A percentile compares a stretch with the other conserved stretches of the same genome.
These are phyloP conservation scores for Fusarium acutatum DNA, from an alignment of 2,329 filamentous ascomycete genomes.

Conservation along the genomic window DNA sequence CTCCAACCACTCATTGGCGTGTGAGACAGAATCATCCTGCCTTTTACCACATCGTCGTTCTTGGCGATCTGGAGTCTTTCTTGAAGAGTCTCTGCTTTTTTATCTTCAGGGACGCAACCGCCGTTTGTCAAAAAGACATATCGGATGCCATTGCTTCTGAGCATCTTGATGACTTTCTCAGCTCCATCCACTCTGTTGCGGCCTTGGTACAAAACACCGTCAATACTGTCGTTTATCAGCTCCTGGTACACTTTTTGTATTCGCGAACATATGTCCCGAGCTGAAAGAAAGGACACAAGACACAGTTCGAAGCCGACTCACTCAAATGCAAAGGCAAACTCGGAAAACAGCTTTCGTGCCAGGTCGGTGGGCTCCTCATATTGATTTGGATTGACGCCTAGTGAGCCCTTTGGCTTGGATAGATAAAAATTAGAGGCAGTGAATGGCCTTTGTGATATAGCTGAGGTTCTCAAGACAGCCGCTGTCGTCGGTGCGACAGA, in stretches of 20 bases:
- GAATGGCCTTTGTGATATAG: constrained; percentile 14
- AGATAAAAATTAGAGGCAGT: constrained; percentile 9
- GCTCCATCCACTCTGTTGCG: constrained; percentile 82
- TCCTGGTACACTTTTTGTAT: not conserved
- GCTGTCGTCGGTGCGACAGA: constrained; percentile 19
- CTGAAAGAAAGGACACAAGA: not conserved
- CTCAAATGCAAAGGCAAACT: constrained; percentile 52
- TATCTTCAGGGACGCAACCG: constrained; percentile 80
- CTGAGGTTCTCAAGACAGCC: constrained; percentile 1
- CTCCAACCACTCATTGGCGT: constrained; percentile 79
- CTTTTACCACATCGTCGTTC: constrained; percentile 47
- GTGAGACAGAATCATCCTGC: constrained; percentile 77
- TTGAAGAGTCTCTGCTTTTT: constrained; percentile 47
- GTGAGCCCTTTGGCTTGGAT: constrained; percentile 36
- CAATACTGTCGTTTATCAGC: constrained; percentile 64
- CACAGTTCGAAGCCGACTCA: constrained; percentile 26
- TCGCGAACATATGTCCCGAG: not conserved
- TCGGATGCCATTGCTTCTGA: constrained; percentile 79
- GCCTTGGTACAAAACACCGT: constrained; percentile 92
- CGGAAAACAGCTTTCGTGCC: constrained; percentile 41
- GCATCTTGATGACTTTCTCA: constrained; percentile 73
- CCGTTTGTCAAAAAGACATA: constrained; percentile 98
- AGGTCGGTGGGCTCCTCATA: constrained; percentile 34
- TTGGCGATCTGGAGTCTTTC: constrained; percentile 44
- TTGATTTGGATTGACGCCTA: constrained; percentile 29